Evolutionary conservation across 2,329 filamentous ascomycete species (phyloP).

Genomic region (Davidsoniella eucalypti): DNA sequence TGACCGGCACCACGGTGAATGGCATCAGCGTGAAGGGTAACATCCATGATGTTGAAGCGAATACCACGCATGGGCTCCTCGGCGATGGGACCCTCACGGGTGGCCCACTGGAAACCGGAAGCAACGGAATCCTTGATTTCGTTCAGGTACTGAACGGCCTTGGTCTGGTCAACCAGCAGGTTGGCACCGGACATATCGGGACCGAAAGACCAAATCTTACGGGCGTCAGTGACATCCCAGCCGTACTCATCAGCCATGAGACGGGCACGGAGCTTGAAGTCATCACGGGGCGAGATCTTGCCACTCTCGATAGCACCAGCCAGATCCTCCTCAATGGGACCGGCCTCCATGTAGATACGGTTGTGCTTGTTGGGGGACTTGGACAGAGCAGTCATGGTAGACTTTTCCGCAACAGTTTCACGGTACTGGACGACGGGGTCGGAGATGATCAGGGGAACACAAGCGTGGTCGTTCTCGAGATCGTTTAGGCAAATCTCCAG

Average conservation of each 20-base stretch:
- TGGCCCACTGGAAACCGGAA: conserved; percentile 99
- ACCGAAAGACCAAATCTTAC: conserved; percentile 99
- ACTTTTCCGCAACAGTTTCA: conserved; percentile 76
- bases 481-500: conserved; percentile 99
- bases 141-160: conserved; percentile 99
- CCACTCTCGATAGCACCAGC: conserved; percentile 76
- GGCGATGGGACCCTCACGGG: conserved; percentile 88
- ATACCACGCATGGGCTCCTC: conserved; percentile 96
- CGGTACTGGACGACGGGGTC: conserved; percentile 98
- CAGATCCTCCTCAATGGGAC: conserved; percentile 85
- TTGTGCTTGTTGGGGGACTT: conserved; percentile 99
- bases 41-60: conserved; percentile 99
- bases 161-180: conserved; percentile 98
- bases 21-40: conserved; percentile 97
- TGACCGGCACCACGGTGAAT: conserved; percentile 99
- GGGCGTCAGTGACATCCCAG: conserved; percentile 98
- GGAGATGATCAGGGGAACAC: conserved; percentile 93
- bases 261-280: conserved; percentile 97
- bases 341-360: conserved; percentile 91
- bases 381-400: conserved; percentile 90
- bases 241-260: conserved; percentile 89
- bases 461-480: conserved; percentile 97
- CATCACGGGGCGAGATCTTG: conserved; percentile 88
- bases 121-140: conserved; percentile 99
- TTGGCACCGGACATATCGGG: conserved; percentile 96